Evolutionary conservation across 2,329 filamentous ascomycete genomes (phyloP).

Genomic region (Botrytis tulipae): DNA sequence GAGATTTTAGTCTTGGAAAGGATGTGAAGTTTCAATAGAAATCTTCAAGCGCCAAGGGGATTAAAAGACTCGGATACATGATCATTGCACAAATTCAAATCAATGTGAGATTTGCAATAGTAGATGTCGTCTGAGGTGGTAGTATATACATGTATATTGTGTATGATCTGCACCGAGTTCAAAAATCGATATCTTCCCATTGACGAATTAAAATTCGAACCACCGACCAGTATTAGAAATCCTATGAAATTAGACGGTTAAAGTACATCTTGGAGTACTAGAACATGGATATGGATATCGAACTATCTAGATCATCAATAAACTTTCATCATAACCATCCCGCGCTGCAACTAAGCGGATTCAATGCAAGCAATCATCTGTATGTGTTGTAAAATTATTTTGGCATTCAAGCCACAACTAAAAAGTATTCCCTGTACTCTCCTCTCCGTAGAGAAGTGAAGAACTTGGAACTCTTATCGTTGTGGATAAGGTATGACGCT

Average conservation of each 20-base stretch:
- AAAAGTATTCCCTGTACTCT: constrained; percentile 1
- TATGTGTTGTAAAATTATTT: not conserved
- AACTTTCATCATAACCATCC: not conserved
- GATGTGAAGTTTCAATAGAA: not conserved
- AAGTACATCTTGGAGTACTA: not conserved
- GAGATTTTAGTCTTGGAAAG: not conserved
- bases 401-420: not conserved
- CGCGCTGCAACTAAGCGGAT: constrained; percentile 18
- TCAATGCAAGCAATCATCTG: constrained; percentile 20
- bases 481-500: not conserved
- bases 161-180: not conserved
- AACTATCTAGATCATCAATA: not conserved
- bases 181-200: not conserved
- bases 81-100: not conserved
- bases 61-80: not conserved
- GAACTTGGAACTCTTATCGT: constrained; percentile 15
- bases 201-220: not conserved
- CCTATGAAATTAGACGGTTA: not conserved
- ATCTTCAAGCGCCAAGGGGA: not conserved
- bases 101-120: not conserved
- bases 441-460: not conserved
- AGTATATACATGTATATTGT: not conserved
- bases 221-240: not conserved
- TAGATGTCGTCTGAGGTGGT: not conserved
- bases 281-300: not conserved